phyloP scores from a whole-genome alignment of 108 stramenopile genomes.

The Nannochloropsis salina region DNA sequence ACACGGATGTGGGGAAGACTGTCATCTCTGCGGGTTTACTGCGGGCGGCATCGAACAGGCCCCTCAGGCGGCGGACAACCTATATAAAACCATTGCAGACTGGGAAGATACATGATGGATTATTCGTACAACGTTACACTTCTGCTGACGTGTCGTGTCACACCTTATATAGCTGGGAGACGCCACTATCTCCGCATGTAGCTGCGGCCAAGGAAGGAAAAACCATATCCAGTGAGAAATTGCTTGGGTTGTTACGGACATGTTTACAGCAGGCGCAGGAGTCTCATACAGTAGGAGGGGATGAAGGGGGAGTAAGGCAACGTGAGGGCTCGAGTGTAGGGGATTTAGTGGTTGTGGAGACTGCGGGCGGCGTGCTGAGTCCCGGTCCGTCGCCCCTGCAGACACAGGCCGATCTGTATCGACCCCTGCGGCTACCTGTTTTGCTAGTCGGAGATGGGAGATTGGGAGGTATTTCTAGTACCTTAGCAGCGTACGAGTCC shows the following conservation, averaged over 20 bases:
- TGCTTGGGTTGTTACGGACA: slow-evolving; percentile 57
- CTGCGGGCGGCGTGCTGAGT: slow-evolving; percentile 56
- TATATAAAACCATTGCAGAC: slow-evolving; percentile 93
- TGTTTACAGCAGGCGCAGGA: slow-evolving; percentile 27
- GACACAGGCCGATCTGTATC: slow-evolving; percentile 70
- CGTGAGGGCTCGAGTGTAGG: slow-evolving; percentile 21
- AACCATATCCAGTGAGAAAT: slow-evolving; percentile 65
- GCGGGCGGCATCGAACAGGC: slow-evolving; percentile 47
- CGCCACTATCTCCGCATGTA: slow-evolving; percentile 79
- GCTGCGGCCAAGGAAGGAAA: slow-evolving; percentile 66
- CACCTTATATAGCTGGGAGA: slow-evolving; percentile 76
- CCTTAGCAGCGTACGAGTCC: slow-evolving; percentile 75
- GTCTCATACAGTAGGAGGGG: background rate
- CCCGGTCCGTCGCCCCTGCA: slow-evolving; percentile 65
- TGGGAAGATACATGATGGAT: slow-evolving; percentile 64
- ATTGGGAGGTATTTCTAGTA: slow-evolving; percentile 86
- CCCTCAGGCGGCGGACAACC: slow-evolving; percentile 36
- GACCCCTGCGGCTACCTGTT: slow-evolving; percentile 62
- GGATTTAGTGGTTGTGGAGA: slow-evolving; percentile 46
- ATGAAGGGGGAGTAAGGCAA: background rate
- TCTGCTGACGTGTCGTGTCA: background rate
- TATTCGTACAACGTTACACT: background rate
- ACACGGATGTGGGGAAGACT: slow-evolving; percentile 95
- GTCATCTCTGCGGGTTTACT: slow-evolving; percentile 74
- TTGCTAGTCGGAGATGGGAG: slow-evolving; percentile 84